Evolutionary conservation across 2,329 filamentous ascomycete genomes (phyloP).

Genomic region (Metarhizium album): DNA sequence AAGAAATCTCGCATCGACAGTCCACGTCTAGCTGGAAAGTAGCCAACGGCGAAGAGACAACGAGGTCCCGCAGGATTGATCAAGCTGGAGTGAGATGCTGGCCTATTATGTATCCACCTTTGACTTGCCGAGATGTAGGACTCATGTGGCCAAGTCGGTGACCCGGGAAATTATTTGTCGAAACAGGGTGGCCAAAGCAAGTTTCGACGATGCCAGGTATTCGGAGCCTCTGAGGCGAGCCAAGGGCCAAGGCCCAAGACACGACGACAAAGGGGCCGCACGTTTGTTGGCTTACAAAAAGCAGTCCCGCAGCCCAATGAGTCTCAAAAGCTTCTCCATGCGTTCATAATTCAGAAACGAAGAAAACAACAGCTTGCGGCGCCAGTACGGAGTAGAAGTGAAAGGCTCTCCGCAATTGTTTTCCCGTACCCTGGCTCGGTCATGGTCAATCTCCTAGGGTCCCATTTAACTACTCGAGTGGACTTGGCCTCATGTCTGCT

Average conservation of each 20-base stretch:
- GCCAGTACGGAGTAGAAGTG: not conserved
- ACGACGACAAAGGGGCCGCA: not conserved
- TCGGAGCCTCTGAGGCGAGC: not conserved
- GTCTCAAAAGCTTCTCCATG: not conserved
- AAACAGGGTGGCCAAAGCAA: not conserved
- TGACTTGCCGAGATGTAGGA: not conserved
- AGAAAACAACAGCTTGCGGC: not conserved
- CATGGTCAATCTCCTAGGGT: not conserved
- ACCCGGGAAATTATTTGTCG: not conserved
- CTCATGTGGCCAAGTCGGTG: not conserved
- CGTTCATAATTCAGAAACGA: not conserved
- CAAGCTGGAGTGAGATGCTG: not conserved
- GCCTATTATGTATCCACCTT: constrained; percentile 3
- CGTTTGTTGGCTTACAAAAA: not conserved
- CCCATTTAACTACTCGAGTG: not conserved
- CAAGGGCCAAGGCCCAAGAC: not conserved
- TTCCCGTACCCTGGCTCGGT: not conserved
- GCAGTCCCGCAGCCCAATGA: not conserved
- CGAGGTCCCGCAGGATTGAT: constrained; percentile 4
- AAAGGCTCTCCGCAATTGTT: not conserved
- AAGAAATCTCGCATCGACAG: not conserved
- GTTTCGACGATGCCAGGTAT: not conserved
- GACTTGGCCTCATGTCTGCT: not conserved
- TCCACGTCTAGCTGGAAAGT: constrained; percentile 4
- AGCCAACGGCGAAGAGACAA: constrained; percentile 1